These are phyloP conservation scores for Trichoderma sp. DNA, from an alignment of 2,329 filamentous ascomycete species.

Conservation along the genomic window DNA sequence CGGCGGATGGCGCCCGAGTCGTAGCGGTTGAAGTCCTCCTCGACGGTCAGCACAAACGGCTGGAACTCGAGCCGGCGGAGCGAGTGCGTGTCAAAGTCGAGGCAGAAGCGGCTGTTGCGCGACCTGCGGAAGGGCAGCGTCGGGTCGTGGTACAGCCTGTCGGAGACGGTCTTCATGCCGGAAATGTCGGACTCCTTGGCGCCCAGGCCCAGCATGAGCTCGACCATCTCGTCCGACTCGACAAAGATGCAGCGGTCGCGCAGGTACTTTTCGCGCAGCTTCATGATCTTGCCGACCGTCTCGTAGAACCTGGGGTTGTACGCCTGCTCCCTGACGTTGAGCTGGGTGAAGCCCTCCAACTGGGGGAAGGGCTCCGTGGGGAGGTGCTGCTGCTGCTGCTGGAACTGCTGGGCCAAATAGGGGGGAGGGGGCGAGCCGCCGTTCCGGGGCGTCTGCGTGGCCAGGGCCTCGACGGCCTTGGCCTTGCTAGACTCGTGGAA, in stretches of 20 bases:
- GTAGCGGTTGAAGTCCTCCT: conserved; percentile 39
- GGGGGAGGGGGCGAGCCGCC: conserved; percentile 24
- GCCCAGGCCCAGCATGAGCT: conserved; percentile 34
- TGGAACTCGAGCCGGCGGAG: conserved; percentile 39
- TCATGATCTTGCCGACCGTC: conserved; percentile 36
- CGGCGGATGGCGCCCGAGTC: conserved; percentile 37
- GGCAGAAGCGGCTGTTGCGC: conserved; percentile 36
- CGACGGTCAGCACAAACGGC: conserved; percentile 36
- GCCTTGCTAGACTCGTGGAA: conserved; percentile 33
- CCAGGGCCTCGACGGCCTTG: conserved; percentile 32
- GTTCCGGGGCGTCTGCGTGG: conserved; percentile 27
- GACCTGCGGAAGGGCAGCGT: conserved; percentile 37
- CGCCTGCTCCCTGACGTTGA: conserved; percentile 33
- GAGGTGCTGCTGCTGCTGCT: conserved; percentile 9
- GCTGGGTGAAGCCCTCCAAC: conserved; percentile 27
- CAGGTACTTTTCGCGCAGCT: conserved; percentile 33
- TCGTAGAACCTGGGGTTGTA: conserved; percentile 35
- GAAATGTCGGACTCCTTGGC: conserved; percentile 35
- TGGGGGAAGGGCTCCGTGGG: conserved; percentile 19
- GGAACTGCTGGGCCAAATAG: neutral
- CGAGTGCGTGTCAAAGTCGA: conserved; percentile 34
- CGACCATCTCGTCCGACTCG: conserved; percentile 34
- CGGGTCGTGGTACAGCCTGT: conserved; percentile 35
- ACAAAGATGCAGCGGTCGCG: conserved; percentile 36
- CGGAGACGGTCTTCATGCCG: conserved; percentile 32